Base-by-base conservation (phyloP, 2,329 filamentous ascomycete species). In the Pseudogymnoascus sp. region DNA sequence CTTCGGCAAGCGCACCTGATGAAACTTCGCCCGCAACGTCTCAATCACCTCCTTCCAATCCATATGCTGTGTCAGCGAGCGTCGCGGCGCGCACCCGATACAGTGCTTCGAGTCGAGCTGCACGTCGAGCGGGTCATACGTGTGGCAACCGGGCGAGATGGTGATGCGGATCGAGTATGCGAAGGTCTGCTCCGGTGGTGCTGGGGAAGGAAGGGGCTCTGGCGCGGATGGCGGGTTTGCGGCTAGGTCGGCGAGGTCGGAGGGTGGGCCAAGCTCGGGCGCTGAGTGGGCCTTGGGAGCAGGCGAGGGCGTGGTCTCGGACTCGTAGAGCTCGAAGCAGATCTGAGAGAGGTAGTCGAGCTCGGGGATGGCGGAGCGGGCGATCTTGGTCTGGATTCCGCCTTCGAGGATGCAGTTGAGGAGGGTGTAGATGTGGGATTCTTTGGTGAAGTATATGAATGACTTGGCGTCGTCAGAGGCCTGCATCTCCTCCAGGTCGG, bases 361-460 rank as follows among this genome's bases (percentile, higher is more conserved):
- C 76, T 99, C 94, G 0, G 94, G 94, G 66, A 99, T 99, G 41
- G 91, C 92, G 70, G 91, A 92, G 38, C 95, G 89, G 69, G 91
- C 89, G 72, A 99, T 97, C 78, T 99, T 99, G 23, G 93, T 97
- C 72, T 95, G 90, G 67, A 99, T 90, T 31, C 94, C 95, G 65
- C 95, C 94, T 74, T 99, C 94, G 26, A 99, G 83, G 68, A 99
- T 97, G 74, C 93, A 97, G 75, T 99, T 99, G 63, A 99, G 84
- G 4, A 99, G 83, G 4, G 94, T 99, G 78, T 99, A 99, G 66
- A 99, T 97, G 74, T 99, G 94, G 0, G 91, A 96, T 76, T 99
- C 94, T 75, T 99, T 99, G 66, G 94, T 99, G 75, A 99, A 99
- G 78, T 99, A 99, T 76, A 97, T 91, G 79, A 97, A 97, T 1